These are phyloP conservation scores for Metschnikowia bowlesiae DNA, from an alignment of 805 yeast species.

Conservation along the genomic window DNA sequence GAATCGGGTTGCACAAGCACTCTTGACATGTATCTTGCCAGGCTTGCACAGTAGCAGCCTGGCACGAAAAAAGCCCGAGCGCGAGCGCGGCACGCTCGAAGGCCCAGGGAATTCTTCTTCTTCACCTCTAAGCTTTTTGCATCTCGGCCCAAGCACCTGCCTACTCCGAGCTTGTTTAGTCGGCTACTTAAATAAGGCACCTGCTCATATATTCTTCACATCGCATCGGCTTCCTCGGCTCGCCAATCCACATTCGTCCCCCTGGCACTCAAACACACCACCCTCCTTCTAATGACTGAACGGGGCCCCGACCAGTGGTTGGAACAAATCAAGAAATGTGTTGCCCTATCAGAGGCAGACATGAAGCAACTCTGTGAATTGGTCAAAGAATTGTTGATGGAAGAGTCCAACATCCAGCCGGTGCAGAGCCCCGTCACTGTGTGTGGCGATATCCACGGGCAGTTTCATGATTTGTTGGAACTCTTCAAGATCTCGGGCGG, in stretches of 20 bases:
- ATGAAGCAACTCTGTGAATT: conserved; percentile 95
- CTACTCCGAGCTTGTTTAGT: not conserved
- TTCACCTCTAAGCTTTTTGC: not conserved
- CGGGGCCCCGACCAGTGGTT: conserved; percentile 96
- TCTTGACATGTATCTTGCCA: too few relatives aligned
- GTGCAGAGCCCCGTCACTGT: conserved; percentile 92
- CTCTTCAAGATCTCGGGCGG: conserved; percentile 91
- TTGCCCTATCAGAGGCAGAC: conserved; percentile 81
- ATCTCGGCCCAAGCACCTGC: not conserved
- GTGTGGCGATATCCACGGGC: conserved; percentile 98
- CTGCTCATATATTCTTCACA: not conserved
- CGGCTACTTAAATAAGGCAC: not conserved
- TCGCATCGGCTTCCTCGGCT: not conserved
- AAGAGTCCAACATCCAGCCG: conserved; percentile 91
- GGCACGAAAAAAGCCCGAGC: conserved; percentile 1
- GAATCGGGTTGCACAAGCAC: too few relatives aligned
- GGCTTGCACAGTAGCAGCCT: not conserved
- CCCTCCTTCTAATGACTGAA: conserved; percentile 46
- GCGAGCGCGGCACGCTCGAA: conserved; percentile 1
- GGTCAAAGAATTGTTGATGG: conserved; percentile 93
- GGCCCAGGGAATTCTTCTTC: not conserved
- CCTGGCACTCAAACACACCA: not conserved
- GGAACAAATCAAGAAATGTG: conserved; percentile 87
- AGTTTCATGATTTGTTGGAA: conserved; percentile 90
- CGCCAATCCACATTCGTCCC: too few relatives aligned